phyloP scores from a whole-genome alignment of 2,329 filamentous ascomycete genomes.

The Nannizziopsis arthrosporioides region DNA sequence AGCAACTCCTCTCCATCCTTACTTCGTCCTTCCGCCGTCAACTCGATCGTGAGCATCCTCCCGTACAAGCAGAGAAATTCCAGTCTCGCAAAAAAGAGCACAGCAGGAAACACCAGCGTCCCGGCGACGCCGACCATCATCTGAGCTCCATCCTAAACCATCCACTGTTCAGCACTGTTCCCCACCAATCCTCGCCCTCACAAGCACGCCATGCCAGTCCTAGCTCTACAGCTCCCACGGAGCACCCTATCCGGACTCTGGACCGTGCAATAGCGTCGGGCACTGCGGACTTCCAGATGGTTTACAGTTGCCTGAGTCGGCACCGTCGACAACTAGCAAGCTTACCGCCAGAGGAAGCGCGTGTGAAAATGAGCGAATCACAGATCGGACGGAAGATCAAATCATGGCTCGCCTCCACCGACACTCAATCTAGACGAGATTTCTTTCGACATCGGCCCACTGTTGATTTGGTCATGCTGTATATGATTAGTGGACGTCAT shows the following conservation, averaged over 20 bases:
- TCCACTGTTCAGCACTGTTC: slow-evolving; percentile 32
- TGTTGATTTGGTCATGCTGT: slow-evolving; percentile 25
- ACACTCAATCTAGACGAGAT: slow-evolving; percentile 20
- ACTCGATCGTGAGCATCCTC: slow-evolving; percentile 48
- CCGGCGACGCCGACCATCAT: slow-evolving; percentile 26
- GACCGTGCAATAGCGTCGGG: slow-evolving; percentile 32
- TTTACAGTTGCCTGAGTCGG: slow-evolving; percentile 24
- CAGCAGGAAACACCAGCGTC: slow-evolving; percentile 7
- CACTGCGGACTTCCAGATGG: slow-evolving; percentile 19
- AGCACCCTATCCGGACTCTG: slow-evolving; percentile 27
- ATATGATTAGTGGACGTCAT: slow-evolving; percentile 30
- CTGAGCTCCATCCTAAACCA: slow-evolving; percentile 31
- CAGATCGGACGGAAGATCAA: slow-evolving; percentile 26
- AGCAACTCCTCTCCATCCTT: slow-evolving; percentile 48
- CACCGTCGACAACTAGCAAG: slow-evolving; percentile 23
- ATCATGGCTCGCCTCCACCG: slow-evolving; percentile 33
- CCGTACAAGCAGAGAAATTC: slow-evolving; percentile 17
- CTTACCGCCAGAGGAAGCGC: slow-evolving; percentile 8
- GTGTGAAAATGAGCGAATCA: slow-evolving; percentile 26
- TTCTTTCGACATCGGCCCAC: slow-evolving; percentile 24
- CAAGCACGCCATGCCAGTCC: neutral
- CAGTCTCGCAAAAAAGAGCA: slow-evolving; percentile 13
- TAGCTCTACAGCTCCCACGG: neutral
- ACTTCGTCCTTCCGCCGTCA: slow-evolving; percentile 53
- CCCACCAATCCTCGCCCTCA: slow-evolving; percentile 11